Evolutionary conservation across 1,139 yeast genomes (phyloP).

Genomic region (Nakaseomyces nivariensis): DNA sequence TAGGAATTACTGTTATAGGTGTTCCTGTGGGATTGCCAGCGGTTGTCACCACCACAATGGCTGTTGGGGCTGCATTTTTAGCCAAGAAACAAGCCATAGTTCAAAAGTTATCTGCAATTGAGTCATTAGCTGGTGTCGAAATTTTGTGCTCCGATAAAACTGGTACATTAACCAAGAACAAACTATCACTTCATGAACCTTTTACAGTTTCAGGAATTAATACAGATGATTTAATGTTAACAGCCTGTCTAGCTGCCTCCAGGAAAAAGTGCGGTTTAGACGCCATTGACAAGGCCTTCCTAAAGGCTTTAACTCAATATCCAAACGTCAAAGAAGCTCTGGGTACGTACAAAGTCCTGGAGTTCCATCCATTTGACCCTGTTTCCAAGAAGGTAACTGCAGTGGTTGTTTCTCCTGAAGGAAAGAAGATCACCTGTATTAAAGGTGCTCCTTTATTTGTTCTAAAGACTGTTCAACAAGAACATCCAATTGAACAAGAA

Average conservation of each 20-base stretch:
- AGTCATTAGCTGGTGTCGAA: slow-evolving; percentile 97
- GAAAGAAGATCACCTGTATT: slow-evolving; percentile 89
- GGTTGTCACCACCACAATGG: slow-evolving; percentile 97
- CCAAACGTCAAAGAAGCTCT: slow-evolving; percentile 42
- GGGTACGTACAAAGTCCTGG: slow-evolving; percentile 86
- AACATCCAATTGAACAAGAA: slow-evolving; percentile 50
- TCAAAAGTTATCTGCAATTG: slow-evolving; percentile 93
- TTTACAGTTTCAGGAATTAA: slow-evolving; percentile 98
- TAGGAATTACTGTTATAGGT: slow-evolving; percentile 95
- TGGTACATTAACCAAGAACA: slow-evolving; percentile 97
- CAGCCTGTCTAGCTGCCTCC: slow-evolving; percentile 95
- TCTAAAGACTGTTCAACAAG: slow-evolving; percentile 88
- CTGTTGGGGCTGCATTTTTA: slow-evolving; percentile 98
- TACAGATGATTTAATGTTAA: slow-evolving; percentile 90
- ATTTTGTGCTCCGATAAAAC: slow-evolving; percentile 97
- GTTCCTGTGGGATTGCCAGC: slow-evolving; percentile 99
- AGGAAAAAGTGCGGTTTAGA: slow-evolving; percentile 97
- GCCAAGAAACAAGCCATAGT: slow-evolving; percentile 97
- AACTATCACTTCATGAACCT: slow-evolving; percentile 91
- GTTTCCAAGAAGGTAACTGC: slow-evolving; percentile 68
- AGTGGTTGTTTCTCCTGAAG: slow-evolving; percentile 86
- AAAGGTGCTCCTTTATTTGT: slow-evolving; percentile 68
- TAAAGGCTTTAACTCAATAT: slow-evolving; percentile 72
- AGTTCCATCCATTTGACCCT: slow-evolving; percentile 78
- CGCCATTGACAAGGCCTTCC: slow-evolving; percentile 94